These are phyloP conservation scores for Rehmannia glutinosa DNA, from an alignment of 257 asterid genomes.

Conservation along the genomic window DNA sequence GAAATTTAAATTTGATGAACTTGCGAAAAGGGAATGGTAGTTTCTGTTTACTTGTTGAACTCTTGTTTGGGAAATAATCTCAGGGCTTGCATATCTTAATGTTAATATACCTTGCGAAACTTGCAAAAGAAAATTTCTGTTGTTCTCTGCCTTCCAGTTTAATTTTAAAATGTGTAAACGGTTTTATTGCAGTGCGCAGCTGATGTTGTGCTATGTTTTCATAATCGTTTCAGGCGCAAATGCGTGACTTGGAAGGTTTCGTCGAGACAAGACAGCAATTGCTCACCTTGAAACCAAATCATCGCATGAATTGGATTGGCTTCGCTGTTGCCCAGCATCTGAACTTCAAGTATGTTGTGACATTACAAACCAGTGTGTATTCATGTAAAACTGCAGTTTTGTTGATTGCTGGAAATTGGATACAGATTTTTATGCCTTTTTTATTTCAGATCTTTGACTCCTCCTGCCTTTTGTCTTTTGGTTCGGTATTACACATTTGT, in stretches of 20 bases:
- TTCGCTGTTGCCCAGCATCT: conserved; percentile 96
- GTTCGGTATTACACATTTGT: not conserved
- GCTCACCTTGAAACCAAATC: conserved; percentile 92
- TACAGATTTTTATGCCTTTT: not conserved
- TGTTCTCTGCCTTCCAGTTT: not conserved
- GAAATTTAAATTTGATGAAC: not conserved
- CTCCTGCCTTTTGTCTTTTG: not conserved
- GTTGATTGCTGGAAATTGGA: conserved; percentile 7
- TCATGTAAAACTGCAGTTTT: not conserved
- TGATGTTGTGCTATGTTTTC: conserved; percentile 19
- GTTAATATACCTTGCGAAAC: not conserved
- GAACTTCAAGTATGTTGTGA: conserved; percentile 59
- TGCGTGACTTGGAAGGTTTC: conserved; percentile 98
- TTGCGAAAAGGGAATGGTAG: not conserved
- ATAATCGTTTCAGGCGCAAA: conserved; percentile 73
- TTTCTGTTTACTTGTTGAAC: not conserved
- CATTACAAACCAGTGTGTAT: conserved; percentile 3
- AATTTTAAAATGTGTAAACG: not conserved
- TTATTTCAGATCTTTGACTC: not conserved
- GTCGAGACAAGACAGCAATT: conserved; percentile 96
- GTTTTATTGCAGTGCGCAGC: not conserved
- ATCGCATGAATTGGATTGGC: conserved; percentile 99
- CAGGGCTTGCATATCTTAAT: not conserved
- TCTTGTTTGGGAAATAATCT: not conserved
- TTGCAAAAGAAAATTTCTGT: not conserved